Conservation (phyloP, 306 rosid species). For the Quercus alba region DNA sequence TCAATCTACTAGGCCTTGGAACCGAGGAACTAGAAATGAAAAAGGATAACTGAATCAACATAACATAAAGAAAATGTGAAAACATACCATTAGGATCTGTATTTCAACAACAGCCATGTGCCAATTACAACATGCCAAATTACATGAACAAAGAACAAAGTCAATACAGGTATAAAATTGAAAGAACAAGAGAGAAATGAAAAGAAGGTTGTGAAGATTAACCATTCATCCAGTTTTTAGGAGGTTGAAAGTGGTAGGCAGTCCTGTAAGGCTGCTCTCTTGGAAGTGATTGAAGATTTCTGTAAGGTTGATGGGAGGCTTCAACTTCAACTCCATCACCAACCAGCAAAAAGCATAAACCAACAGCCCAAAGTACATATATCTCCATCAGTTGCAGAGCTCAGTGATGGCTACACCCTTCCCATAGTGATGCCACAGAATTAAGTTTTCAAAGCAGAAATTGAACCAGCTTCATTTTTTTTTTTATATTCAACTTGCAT, state of each 20-base stretch:
- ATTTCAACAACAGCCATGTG: slow-evolving; percentile 1
- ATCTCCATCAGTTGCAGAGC: neutral
- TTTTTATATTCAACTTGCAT: neutral
- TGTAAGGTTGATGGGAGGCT: slow-evolving; percentile 4
- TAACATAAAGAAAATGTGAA: neutral
- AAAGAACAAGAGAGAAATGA: neutral
- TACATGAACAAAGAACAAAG: slow-evolving; percentile 4
- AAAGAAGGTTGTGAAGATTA: neutral
- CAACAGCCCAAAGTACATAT: neutral
- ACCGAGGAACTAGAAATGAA: neutral
- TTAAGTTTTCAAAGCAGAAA: neutral
- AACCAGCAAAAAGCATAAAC: slow-evolving; percentile 3
- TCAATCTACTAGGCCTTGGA: neutral
- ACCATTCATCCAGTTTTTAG: slow-evolving; percentile 56
- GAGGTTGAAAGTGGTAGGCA: slow-evolving; percentile 56
- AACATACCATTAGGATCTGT: slow-evolving; percentile 52
- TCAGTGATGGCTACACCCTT: neutral
- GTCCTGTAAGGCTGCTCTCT: slow-evolving; percentile 40
- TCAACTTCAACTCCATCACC: slow-evolving; percentile 17
- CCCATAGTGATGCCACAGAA: too few relatives aligned
- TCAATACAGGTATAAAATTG: neutral
- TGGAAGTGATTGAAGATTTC: slow-evolving; percentile 3
- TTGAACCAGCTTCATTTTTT: neutral
- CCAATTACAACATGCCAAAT: slow-evolving; percentile 20
- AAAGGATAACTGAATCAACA: neutral